phyloP scores from a whole-genome alignment of 768 basidiomycete species.

The Trametes cinnabarina region DNA sequence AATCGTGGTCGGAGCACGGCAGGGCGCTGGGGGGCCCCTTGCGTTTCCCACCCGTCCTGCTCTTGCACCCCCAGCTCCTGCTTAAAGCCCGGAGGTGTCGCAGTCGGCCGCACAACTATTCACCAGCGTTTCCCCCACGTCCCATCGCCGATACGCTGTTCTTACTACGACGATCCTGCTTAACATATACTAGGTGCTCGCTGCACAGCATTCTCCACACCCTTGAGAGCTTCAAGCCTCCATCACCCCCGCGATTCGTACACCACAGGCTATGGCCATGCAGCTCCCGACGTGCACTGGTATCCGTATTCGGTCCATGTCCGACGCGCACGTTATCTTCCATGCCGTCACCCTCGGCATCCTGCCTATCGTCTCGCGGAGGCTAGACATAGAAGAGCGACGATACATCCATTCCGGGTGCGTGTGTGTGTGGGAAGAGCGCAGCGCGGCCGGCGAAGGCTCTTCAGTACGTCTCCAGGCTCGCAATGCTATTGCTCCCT shows the following conservation, averaged over 20 bases:
- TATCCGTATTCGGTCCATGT: constrained; percentile 60
- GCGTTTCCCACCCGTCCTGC: background rate
- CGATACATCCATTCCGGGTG: constrained; percentile 64
- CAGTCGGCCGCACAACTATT: background rate
- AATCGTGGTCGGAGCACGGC: background rate
- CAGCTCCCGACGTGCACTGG: constrained; percentile 67
- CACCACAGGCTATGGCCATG: constrained; percentile 1
- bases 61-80: background rate
- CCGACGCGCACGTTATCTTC: constrained; percentile 73
- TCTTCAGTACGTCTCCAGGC: constrained; percentile 50
- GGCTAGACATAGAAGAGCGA: constrained; percentile 75
- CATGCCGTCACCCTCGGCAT: constrained; percentile 60
- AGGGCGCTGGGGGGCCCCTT: background rate
- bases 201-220: background rate
- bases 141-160: background rate
- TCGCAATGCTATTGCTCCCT: constrained; percentile 12
- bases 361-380: constrained; percentile 66
- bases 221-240: background rate
- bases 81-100: background rate
- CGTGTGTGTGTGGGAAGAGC: constrained; percentile 84
- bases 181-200: background rate
- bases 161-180: background rate
- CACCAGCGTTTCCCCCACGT: background rate
- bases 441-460: constrained; percentile 63
- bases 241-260: background rate